Base-by-base conservation (phyloP, 73 alveolate species). In the Paramecium octaurelia region DNA sequence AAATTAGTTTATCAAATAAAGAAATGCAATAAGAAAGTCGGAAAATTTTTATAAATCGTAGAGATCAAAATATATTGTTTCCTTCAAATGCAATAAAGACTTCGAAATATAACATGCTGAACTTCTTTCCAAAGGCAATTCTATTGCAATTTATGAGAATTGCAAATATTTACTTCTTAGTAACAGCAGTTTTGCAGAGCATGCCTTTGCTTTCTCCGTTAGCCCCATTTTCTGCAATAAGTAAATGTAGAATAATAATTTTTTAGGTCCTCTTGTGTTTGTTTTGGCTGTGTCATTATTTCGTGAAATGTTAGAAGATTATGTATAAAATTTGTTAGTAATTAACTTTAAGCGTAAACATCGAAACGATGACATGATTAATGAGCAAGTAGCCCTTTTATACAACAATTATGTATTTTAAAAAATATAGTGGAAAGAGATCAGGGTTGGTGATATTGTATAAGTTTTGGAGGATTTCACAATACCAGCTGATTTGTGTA, bases 401-500 rank as follows among this genome's bases (percentile, higher is more conserved):
- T 93, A 71, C 35, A 68, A 70, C 42, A 91, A 91, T 43, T 88
- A 88, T 60, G 77, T 43, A 36, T 93, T 93, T 48, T 35, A 46
- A 71, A 70, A 77, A 54, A 91, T 69, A 20, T 69, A 27, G 88
- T 92, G 92, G 86, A 77, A 60, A 36, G 95, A 93, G 58, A 93
- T 93, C 68, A 42, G 93, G 86, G 93, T 93, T 27, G 96, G 97
- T 10, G 85, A 93, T 59, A 93, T 93, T 18, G 68, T 93, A 8
- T 23, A 58, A 71, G 95, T 93, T 9, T 36, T 60, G 24, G 69
- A 84, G 60, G 97, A 93, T 11, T 68, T 64, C 54, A 77, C 86
- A 87, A 87, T 99, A 43, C 99, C 99, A 1, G 99, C 99, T 0
- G 99, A 99, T 92, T 69, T 99, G 93, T 88, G 97, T 16, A 92